Percentiles rank a stretch among this genome's conserved stretches.
These are phyloP conservation scores for Thuidium tamariscinum DNA, from an alignment of 225 moss, liverwort and hornwort species.

Conservation along the genomic window DNA sequence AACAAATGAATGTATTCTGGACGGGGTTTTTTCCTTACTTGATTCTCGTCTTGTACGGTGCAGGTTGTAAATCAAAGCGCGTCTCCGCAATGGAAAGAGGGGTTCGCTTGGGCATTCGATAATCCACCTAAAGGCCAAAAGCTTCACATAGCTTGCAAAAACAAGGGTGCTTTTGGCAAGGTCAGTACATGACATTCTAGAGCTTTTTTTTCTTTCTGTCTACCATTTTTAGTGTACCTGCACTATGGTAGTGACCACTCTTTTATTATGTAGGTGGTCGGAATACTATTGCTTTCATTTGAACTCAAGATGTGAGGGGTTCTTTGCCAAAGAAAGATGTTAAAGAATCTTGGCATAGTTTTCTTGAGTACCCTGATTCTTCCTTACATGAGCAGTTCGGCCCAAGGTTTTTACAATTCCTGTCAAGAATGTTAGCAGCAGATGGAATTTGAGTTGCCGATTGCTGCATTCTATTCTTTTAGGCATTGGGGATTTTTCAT, in stretches of 20 bases:
- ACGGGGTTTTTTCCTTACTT: neutral
- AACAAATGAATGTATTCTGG: neutral
- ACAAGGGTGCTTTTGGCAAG: constrained; percentile 97
- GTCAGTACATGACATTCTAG: constrained; percentile 4
- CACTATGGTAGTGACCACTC: neutral
- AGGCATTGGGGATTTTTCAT: neutral
- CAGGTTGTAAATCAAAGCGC: constrained; percentile 85
- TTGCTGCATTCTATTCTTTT: neutral
- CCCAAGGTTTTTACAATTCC: neutral
- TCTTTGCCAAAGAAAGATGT: neutral
- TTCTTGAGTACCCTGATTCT: neutral
- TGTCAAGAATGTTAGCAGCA: neutral
- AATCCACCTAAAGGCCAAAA: constrained; percentile 95
- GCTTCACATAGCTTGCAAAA: constrained; percentile 96
- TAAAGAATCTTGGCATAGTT: neutral
- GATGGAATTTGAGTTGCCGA: neutral
- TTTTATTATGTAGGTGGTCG: neutral
- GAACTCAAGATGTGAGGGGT: neutral
- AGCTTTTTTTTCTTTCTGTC: neutral
- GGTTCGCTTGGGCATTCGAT: constrained; percentile 98
- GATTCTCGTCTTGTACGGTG: neutral
- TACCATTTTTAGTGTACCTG: neutral
- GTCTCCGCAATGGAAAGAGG: constrained; percentile 97
- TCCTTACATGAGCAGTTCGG: neutral
- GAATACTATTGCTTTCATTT: neutral